phyloP scores from a whole-genome alignment of 129 eudicot species.

The Artemisia annua region DNA sequence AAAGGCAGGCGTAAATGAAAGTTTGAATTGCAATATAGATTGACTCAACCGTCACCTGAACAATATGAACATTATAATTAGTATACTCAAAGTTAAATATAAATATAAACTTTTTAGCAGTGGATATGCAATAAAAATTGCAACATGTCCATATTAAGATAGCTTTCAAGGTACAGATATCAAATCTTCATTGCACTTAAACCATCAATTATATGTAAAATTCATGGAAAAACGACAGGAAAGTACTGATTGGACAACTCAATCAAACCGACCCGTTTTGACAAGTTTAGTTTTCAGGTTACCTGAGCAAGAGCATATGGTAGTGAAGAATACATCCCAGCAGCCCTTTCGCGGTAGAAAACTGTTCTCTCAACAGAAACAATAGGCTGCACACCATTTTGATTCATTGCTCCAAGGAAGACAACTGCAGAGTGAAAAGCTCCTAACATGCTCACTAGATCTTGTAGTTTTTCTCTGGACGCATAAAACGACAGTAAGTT shows the following conservation, averaged over 20 bases:
- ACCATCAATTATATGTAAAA: background rate
- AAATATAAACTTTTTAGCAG: no score
- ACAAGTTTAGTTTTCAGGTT: background rate
- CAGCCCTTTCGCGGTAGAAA: constrained; percentile 80
- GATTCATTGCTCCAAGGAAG: constrained; percentile 68
- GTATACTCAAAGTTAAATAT: background rate
- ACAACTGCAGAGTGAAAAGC: constrained; percentile 65
- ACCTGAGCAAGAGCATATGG: constrained; percentile 95
- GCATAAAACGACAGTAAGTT: background rate
- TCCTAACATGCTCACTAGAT: constrained; percentile 58
- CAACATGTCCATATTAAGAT: no score
- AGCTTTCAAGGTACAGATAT: no score
- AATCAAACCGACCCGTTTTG: no score
- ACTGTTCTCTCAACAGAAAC: constrained; percentile 71
- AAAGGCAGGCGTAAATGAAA: constrained; percentile 19
- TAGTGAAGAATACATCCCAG: constrained; percentile 86
- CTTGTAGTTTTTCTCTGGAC: constrained; percentile 44
- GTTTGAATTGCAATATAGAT: constrained; percentile 35
- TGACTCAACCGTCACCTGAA: constrained; percentile 32
- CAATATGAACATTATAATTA: constrained; percentile 15
- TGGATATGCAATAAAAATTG: no score
- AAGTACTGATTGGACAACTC: no score
- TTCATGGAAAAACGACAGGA: no score
- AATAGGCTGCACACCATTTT: constrained; percentile 66
- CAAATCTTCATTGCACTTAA: no score